Evolutionary conservation across 805 yeast species (phyloP).

Genomic region (Hanseniaspora vineae): DNA sequence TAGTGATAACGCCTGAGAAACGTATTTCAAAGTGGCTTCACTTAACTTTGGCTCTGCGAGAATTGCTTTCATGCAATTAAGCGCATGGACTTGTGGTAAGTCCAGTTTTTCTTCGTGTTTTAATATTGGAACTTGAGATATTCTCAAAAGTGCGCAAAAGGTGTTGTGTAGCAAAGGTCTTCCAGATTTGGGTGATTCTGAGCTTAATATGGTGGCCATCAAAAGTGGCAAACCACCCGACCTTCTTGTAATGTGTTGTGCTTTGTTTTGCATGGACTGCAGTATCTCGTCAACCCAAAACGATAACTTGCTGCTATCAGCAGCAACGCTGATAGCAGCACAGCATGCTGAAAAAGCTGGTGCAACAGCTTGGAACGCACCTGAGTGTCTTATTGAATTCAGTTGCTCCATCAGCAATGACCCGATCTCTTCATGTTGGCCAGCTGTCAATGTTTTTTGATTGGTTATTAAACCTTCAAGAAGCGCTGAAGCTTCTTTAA

Average conservation of each 20-base stretch:
- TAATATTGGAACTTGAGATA: slow-evolving; percentile 41
- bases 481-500: slow-evolving; percentile 59
- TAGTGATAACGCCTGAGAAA: slow-evolving; percentile 45
- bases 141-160: slow-evolving; percentile 35
- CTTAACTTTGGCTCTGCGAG: slow-evolving; percentile 62
- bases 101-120: slow-evolving; percentile 45
- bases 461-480: slow-evolving; percentile 31
- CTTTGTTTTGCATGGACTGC: slow-evolving; percentile 35
- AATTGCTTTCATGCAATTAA: slow-evolving; percentile 67
- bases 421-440: slow-evolving; percentile 28
- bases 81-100: slow-evolving; percentile 87
- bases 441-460: slow-evolving; percentile 11
- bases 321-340: slow-evolving; percentile 32
- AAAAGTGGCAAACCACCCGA: slow-evolving; percentile 87
- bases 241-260: slow-evolving; percentile 70
- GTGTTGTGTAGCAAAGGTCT: slow-evolving; percentile 35
- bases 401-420: slow-evolving; percentile 51
- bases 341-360: slow-evolving; percentile 69
- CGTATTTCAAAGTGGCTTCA: slow-evolving; percentile 33
- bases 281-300: slow-evolving; percentile 52
- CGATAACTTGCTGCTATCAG: slow-evolving; percentile 29
- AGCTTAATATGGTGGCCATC: slow-evolving; percentile 58
- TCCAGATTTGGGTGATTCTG: slow-evolving; percentile 25
- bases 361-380: slow-evolving; percentile 81
- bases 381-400: slow-evolving; percentile 69